Percentiles rank a stretch among this genome's conserved stretches.
These are phyloP conservation scores for Pichia manshurica DNA, from an alignment of 805 yeast species.

Conservation along the genomic window DNA sequence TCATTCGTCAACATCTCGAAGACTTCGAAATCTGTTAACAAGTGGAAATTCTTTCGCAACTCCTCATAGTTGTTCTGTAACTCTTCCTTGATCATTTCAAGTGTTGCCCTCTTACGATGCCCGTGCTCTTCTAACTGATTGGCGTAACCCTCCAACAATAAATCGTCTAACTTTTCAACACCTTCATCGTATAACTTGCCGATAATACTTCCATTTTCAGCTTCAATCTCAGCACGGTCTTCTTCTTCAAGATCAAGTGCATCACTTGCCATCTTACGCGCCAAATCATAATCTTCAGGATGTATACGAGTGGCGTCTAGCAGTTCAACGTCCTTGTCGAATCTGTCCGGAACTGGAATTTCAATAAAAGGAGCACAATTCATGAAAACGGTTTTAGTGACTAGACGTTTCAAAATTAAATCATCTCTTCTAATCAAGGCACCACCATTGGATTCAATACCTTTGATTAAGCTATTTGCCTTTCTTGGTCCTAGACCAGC, in stretches of 20 bases:
- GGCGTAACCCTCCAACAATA: constrained; percentile 87
- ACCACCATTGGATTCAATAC: constrained; percentile 66
- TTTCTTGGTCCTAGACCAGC: constrained; percentile 96
- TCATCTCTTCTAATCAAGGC: constrained; percentile 65
- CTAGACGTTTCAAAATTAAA: constrained; percentile 71
- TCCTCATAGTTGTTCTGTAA: constrained; percentile 85
- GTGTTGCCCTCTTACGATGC: constrained; percentile 68
- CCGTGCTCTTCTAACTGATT: constrained; percentile 78
- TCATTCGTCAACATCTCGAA: constrained; percentile 91
- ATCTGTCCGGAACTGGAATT: constrained; percentile 58
- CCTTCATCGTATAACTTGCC: constrained; percentile 67
- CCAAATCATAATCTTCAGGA: constrained; percentile 95
- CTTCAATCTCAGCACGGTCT: constrained; percentile 70
- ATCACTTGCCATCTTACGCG: constrained; percentile 96
- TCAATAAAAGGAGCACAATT: constrained; percentile 88
- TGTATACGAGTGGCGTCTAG: constrained; percentile 95
- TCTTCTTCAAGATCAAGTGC: constrained; percentile 95
- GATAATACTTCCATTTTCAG: constrained; percentile 70
- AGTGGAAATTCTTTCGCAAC: constrained; percentile 65
- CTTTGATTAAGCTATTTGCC: constrained; percentile 79
- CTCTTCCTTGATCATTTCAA: constrained; percentile 81
- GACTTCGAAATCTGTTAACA: constrained; percentile 61
- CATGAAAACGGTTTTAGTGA: constrained; percentile 76
- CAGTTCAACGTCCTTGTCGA: constrained; percentile 62
- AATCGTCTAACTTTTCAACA: constrained; percentile 71